These are phyloP conservation scores for Chlorella sp. DNA, from an alignment of 139 green algal species.

Conservation along the genomic window DNA sequence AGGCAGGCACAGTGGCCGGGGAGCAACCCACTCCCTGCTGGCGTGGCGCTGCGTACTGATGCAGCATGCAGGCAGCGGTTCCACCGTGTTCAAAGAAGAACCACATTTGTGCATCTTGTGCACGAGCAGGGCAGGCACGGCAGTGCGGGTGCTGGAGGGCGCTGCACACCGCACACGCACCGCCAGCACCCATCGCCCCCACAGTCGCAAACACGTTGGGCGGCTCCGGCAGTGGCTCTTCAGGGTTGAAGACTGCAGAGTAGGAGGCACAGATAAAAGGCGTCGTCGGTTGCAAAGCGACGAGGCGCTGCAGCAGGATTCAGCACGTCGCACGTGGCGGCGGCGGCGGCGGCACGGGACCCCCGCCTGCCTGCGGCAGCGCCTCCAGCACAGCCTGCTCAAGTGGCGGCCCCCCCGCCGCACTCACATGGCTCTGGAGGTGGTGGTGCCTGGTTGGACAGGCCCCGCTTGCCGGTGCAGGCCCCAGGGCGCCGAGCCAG, in stretches of 20 bases:
- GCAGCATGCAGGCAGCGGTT: too few relatives aligned
- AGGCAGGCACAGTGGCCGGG: too few relatives aligned
- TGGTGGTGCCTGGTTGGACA: neutral
- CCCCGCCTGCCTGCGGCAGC: neutral
- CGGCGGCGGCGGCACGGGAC: neutral
- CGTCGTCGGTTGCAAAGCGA: neutral
- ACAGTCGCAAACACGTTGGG: slow-evolving; percentile 52
- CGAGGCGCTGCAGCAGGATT: neutral
- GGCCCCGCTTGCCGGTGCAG: neutral
- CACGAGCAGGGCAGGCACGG: neutral
- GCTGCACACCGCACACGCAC: slow-evolving; percentile 17
- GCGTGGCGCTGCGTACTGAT: too few relatives aligned
- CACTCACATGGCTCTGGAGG: neutral
- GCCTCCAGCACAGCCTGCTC: neutral
- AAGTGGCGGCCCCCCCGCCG: neutral
- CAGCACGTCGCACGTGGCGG: neutral
- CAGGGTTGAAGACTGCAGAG: neutral
- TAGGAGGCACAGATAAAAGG: neutral
- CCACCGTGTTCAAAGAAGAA: neutral
- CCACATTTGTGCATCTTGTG: neutral
- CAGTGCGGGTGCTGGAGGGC: neutral
- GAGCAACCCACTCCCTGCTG: too few relatives aligned
- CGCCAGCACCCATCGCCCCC: slow-evolving; percentile 59
- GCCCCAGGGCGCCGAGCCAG: neutral
- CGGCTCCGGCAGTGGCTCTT: slow-evolving; percentile 41